Base-by-base conservation (phyloP, 2,329 filamentous ascomycete genomes). In the Colletotrichum chlorophyti region DNA sequence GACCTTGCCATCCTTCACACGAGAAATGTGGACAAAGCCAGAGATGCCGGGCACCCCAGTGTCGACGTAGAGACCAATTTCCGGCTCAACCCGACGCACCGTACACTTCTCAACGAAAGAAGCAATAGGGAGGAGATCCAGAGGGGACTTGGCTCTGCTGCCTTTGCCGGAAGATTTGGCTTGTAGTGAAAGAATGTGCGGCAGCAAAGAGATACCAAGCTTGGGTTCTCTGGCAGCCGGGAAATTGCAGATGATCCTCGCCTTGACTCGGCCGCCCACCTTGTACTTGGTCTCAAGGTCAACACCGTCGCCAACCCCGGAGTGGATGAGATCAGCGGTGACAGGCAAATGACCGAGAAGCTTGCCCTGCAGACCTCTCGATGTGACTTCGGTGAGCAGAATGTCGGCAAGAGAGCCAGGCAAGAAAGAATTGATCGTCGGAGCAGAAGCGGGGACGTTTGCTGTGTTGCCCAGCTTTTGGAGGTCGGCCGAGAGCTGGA, bases 11-110 rank as follows among this genome's bases (percentile, higher is more conserved):
- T 99, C 94, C 58, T 94, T 90, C 61, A 99, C 84, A 63, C 91
- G 86, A 1, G 95, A 99, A 64, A 99, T 96, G 72, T 99, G 95
- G 19, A 96, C 93, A 68, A 97, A 99, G 9, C 91, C 91, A n/a
- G 85, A 79, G 3, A 94, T 79, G 26, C 87, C 91, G 4, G 72
- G 62, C 14, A 76, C 63, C 2, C 87, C 88, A 34, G 93, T 75
- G 64, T 90, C 85, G 7, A 93, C 82, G 67, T 96, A 97, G 3
- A 97, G 79, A 50, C 95, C 96, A 60, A 94, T 84, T 3, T 88
- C 87, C 5, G 87, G 80, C 64, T 96, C 90, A 3, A 97, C 91
- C 64, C 90, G 90, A 50, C 87, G 83, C 7, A 99, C 87, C 32
- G 86, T 92, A 54, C 91, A 91, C 64, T 89, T 84, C 42, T 94